phyloP scores from a whole-genome alignment of 2,329 filamentous ascomycete genomes.

The Penicillium sp. region DNA sequence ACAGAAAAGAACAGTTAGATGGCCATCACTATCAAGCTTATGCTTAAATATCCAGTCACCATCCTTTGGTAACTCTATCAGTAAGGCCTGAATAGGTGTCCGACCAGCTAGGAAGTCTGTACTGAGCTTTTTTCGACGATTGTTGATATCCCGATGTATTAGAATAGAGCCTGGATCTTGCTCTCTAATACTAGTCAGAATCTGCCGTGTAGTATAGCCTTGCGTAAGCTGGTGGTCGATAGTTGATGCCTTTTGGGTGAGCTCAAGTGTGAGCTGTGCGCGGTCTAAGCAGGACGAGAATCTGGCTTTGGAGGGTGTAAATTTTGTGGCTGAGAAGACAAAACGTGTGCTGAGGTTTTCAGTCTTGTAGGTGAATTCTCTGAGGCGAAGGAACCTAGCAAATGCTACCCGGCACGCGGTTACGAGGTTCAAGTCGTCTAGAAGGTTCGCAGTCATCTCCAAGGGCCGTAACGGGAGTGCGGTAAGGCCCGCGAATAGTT shows the following conservation, averaged over 20 bases:
- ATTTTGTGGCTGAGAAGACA: too few relatives aligned
- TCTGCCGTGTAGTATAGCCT: neutral
- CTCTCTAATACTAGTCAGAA: neutral
- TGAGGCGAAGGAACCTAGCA: too few relatives aligned
- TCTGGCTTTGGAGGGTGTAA: too few relatives aligned
- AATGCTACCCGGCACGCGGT: too few relatives aligned
- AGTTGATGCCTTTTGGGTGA: neutral
- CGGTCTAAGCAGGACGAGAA: too few relatives aligned
- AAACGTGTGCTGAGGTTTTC: too few relatives aligned
- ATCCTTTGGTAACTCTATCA: neutral
- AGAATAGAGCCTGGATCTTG: neutral
- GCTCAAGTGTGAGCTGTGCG: too few relatives aligned
- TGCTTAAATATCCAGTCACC: neutral
- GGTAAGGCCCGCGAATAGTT: too few relatives aligned
- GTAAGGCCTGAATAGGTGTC: neutral
- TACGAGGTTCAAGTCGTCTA: too few relatives aligned
- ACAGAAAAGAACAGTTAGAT: neutral
- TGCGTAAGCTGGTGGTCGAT: neutral
- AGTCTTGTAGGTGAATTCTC: too few relatives aligned
- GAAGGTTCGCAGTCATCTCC: too few relatives aligned
- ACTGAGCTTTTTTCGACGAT: slow-evolving; percentile 4
- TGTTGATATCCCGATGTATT: neutral
- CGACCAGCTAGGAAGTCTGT: neutral
- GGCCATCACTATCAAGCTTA: neutral
- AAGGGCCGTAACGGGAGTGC: too few relatives aligned